Evolutionary conservation across 2,329 filamentous ascomycete genomes (phyloP), one percentile per base, ranked within the genome.

Genomic region (Colletotrichum abscissum): DNA sequence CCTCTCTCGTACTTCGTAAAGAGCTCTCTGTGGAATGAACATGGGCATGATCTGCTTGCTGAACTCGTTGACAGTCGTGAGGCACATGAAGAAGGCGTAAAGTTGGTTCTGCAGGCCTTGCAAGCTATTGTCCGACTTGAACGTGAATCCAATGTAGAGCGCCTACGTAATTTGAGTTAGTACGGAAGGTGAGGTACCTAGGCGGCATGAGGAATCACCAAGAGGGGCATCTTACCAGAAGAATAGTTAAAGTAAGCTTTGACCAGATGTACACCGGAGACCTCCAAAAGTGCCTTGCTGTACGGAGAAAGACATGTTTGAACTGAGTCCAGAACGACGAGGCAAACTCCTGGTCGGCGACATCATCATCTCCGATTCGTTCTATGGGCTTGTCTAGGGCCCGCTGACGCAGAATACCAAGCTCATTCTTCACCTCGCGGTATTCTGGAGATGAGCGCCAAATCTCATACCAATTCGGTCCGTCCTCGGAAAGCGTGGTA

Each of bases 261-360:
- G 90, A 90, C 82, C 92, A 94, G 78, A 94, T 92, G 82, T 94
- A 94, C 3, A 88, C 86, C 0, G 92, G 92, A 1, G 89, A 93
- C 59, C 92, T 89, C 92, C 92, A 94, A 84, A 93, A 93, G 79
- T 94, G 92, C 76, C 92, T 86, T 82, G 93, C 93, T 14, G 93
- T 89, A 76, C 92, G 90, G 30, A 85, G 77, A 22, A 88, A 87
- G 46, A 92, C 91, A 75, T 91, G 85, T 54, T 80, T 83, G 24
- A 94, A 82, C 78, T 95, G 93, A 14, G 84, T 79, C 8, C 75
- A 76, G 78, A 95, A 92, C 0, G 92, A 90, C 54, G 92, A 92
- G 2, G 93, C 93, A 73, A 95, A 95, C 82, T 94, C 92, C 35
- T 87, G 85, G 78, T 72, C 58, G 6, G 63, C 62, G 12, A 68